Conservation (phyloP, 1,139 yeast genomes). For the Saccharomyces hybrid region DNA sequence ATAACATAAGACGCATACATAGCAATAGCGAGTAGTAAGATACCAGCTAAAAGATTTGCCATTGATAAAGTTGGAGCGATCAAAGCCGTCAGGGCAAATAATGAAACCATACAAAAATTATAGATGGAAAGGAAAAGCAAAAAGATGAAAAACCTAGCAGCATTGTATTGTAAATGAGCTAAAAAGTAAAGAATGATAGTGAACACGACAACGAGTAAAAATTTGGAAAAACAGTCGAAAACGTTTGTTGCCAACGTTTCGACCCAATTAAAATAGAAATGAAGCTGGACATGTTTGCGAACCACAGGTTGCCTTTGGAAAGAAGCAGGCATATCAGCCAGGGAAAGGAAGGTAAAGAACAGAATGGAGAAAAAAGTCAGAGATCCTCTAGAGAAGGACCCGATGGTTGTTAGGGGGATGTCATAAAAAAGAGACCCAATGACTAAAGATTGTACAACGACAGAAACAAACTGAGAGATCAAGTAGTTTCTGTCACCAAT, state of each 20-base stretch:
- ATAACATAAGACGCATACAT: constrained; percentile 48
- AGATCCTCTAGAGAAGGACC: constrained; percentile 49
- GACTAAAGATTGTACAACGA: constrained; percentile 41
- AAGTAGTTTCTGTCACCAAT: constrained; percentile 41
- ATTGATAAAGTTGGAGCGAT: constrained; percentile 37
- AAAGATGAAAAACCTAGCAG: constrained; percentile 45
- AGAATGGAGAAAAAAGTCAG: constrained; percentile 44
- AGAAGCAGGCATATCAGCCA: constrained; percentile 44
- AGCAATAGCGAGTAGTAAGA: constrained; percentile 39
- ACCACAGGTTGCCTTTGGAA: constrained; percentile 42
- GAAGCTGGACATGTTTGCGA: constrained; percentile 42
- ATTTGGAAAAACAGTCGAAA: constrained; percentile 38
- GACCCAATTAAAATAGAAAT: constrained; percentile 45
- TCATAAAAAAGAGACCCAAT: constrained; percentile 45
- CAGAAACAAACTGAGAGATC: constrained; percentile 38
- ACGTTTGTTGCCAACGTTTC: constrained; percentile 41
- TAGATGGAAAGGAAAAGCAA: constrained; percentile 36
- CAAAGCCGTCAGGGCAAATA: constrained; percentile 42
- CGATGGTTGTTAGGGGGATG: constrained; percentile 36
- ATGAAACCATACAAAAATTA: constrained; percentile 35
- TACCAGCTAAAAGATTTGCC: constrained; percentile 47
- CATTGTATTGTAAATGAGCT: constrained; percentile 40
- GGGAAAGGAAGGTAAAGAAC: constrained; percentile 42
- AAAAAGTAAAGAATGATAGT: constrained; percentile 42
- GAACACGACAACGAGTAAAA: constrained; percentile 36